Percentiles rank a stretch among this genome's conserved stretches.
Evolutionary conservation across 371 early-diverging fungal genomes (phyloP).

Genomic region (Coelomomyces lativittatus): DNA sequence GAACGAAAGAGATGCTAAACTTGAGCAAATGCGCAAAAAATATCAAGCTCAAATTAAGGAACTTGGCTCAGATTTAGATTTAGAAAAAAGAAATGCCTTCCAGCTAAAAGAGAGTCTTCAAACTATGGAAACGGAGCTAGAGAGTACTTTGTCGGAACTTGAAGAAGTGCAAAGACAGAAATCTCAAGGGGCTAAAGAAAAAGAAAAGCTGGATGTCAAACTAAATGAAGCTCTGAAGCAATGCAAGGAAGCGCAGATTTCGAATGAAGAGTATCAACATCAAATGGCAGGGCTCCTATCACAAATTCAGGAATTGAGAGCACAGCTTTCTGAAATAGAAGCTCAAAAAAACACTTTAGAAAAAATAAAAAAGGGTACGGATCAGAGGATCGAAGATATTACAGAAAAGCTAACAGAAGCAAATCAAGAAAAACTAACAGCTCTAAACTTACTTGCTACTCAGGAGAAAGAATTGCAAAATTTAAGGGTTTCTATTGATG

Average conservation of each 20-base stretch:
- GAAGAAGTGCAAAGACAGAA: conserved; percentile 34
- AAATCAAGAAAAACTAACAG: conserved; percentile 34
- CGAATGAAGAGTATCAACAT: conserved; percentile 27
- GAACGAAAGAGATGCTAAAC: conserved; percentile 43
- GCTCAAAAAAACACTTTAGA: conserved; percentile 33
- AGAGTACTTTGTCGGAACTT: conserved; percentile 16
- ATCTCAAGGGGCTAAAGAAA: conserved; percentile 43
- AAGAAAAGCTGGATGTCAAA: conserved; percentile 37
- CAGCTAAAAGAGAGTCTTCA: conserved; percentile 44
- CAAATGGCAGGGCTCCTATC: conserved; percentile 17
- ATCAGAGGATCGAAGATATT: conserved; percentile 52
- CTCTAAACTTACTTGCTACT: conserved; percentile 30
- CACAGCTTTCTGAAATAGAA: conserved; percentile 44
- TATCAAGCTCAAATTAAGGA: conserved; percentile 60
- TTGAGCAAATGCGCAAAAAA: conserved; percentile 44
- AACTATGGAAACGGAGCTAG: conserved; percentile 31
- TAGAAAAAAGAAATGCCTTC: conserved; percentile 40
- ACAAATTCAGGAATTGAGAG: conserved; percentile 30
- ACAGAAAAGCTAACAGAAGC: conserved; percentile 45
- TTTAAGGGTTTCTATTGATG: conserved; percentile 49
- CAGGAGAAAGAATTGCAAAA: conserved; percentile 34
- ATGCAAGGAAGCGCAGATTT: conserved; percentile 17
- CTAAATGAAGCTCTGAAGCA: conserved; percentile 32
- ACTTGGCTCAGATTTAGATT: conserved; percentile 52
- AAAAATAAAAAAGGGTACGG: conserved; percentile 46